Evolutionary conservation across 352 stramenopile species (phyloP).

Genomic region (Pythium biforme): DNA sequence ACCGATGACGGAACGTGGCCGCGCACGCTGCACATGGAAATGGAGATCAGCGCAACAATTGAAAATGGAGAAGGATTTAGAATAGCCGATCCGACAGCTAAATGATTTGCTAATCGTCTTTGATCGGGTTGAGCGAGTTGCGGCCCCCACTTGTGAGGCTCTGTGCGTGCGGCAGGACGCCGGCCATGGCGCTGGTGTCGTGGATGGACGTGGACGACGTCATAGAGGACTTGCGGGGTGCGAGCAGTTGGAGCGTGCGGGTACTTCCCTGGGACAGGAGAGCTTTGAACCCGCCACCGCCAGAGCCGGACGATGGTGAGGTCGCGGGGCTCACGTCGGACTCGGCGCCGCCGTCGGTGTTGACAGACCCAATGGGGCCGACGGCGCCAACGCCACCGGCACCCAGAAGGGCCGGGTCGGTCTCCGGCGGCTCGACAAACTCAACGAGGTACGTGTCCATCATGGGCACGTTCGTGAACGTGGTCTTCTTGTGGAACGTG

Average conservation of each 20-base stretch:
- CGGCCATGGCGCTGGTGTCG: background rate
- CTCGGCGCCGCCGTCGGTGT: conserved; percentile 12
- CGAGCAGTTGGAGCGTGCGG: conserved; percentile 29
- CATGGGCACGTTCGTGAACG: conserved; percentile 77
- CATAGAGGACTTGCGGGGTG: conserved; percentile 19
- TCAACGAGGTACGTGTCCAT: conserved; percentile 87
- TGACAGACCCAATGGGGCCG: conserved; percentile 26
- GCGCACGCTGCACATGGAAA: no score
- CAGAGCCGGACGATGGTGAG: background rate
- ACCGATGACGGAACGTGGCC: no score
- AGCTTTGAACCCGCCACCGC: conserved; percentile 16
- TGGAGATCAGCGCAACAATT: no score
- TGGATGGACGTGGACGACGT: background rate
- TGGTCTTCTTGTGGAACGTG: conserved; percentile 79
- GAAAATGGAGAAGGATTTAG: background rate
- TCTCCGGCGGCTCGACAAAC: conserved; percentile 52
- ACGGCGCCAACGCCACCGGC: background rate
- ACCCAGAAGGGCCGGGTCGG: background rate
- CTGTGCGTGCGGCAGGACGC: background rate
- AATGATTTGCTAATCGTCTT: conserved; percentile 8
- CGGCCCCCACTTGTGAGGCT: conserved; percentile 12
- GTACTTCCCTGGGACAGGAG: conserved; percentile 28
- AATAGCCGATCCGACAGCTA: background rate
- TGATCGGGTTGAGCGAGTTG: conserved; percentile 12
- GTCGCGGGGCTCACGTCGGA: conserved; percentile 15